These are phyloP conservation scores for Blastobotrys aristatus DNA, from an alignment of 1,139 yeast species.

Conservation along the genomic window DNA sequence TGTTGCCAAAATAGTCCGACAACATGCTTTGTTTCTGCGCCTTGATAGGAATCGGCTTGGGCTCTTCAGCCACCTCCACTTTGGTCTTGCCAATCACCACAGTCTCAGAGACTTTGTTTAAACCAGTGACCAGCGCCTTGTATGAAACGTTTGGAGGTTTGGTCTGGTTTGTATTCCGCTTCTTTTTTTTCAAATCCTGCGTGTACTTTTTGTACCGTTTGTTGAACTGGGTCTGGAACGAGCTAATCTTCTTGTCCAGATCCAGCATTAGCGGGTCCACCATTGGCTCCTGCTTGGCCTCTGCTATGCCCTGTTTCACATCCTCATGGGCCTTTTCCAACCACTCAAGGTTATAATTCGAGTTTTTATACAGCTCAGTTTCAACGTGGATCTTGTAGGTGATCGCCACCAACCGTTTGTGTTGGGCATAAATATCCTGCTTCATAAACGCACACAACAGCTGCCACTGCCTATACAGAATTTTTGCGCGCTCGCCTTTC, in stretches of 20 bases:
- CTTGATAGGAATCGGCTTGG: not conserved
- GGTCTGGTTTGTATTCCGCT: not conserved
- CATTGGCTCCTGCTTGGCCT: not conserved
- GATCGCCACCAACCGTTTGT: conserved; percentile 25
- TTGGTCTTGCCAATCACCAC: conserved; percentile 4
- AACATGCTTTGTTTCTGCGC: conserved; percentile 1
- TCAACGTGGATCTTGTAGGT: conserved; percentile 30
- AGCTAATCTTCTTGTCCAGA: conserved; percentile 14
- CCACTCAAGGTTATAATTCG: conserved; percentile 7
- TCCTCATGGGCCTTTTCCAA: conserved; percentile 8
- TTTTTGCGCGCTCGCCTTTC: not conserved
- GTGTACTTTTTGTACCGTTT: not conserved
- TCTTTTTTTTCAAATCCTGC: not conserved
- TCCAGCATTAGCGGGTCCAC: conserved; percentile 17
- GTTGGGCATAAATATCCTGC: conserved; percentile 22
- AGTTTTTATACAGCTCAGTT: conserved; percentile 16
- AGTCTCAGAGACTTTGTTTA: not conserved
- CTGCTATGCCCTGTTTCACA: not conserved
- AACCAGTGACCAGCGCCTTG: not conserved
- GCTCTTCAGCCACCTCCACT: conserved; percentile 1
- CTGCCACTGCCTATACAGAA: conserved; percentile 15
- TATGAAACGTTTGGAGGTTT: not conserved
- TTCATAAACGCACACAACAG: conserved; percentile 24
- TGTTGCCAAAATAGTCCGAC: conserved; percentile 1
- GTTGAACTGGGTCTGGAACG: conserved; percentile 2